These are phyloP conservation scores for Juglanconis oblonga DNA, from an alignment of 2,329 filamentous ascomycete species.

Conservation along the genomic window DNA sequence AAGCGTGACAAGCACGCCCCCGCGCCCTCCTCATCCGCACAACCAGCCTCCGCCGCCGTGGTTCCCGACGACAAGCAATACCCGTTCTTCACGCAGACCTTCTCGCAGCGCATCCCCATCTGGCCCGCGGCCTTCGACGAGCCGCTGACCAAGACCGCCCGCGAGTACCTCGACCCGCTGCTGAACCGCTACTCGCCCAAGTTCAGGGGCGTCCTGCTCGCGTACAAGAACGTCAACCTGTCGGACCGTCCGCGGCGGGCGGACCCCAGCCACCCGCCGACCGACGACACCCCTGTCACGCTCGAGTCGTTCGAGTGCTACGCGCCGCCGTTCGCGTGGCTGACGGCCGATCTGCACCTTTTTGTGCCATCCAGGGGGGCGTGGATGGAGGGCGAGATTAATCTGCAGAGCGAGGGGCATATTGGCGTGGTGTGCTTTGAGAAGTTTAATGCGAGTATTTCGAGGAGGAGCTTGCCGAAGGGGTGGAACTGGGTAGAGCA, in stretches of 20 bases:
- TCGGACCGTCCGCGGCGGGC: constrained; percentile 55
- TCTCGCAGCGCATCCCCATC: constrained; percentile 76
- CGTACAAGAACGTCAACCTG: constrained; percentile 67
- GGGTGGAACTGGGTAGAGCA: constrained; percentile 78
- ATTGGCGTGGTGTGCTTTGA: constrained; percentile 87
- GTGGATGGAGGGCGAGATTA: constrained; percentile 76
- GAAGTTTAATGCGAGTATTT: constrained; percentile 87
- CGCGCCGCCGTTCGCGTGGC: constrained; percentile 81
- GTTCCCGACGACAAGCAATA: constrained; percentile 45
- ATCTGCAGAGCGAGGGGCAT: constrained; percentile 84
- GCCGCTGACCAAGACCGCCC: constrained; percentile 67
- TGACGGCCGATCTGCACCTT: constrained; percentile 81
- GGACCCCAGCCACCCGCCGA: constrained; percentile 39
- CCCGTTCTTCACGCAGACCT: constrained; percentile 75
- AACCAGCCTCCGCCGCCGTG: constrained; percentile 31
- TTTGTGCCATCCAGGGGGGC: constrained; percentile 74
- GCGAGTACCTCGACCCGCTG: constrained; percentile 72
- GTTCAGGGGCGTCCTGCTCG: constrained; percentile 70
- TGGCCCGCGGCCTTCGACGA: constrained; percentile 68
- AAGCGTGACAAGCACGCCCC: constrained; percentile 9
- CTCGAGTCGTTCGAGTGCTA: constrained; percentile 71
- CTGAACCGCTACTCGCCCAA: constrained; percentile 74
- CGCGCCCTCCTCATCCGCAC: background rate
- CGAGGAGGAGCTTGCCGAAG: constrained; percentile 69
- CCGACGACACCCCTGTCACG: constrained; percentile 43